phyloP scores from a whole-genome alignment of 2,329 filamentous ascomycete species.

The Cladosporium colombiae region DNA sequence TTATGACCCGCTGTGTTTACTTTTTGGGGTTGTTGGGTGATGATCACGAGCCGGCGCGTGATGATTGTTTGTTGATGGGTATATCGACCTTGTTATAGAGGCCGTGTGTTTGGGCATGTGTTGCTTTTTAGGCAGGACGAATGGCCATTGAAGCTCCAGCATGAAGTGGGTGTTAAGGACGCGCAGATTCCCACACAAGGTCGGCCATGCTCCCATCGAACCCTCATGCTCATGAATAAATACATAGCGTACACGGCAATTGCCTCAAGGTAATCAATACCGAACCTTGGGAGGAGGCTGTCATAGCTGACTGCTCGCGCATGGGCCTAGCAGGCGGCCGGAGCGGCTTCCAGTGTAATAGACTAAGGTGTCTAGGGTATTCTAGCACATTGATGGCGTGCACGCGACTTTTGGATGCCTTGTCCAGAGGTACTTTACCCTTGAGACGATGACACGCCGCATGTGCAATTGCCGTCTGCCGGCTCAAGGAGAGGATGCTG shows the following conservation, averaged over 20 bases:
- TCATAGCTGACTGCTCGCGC: background rate
- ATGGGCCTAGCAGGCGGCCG: background rate
- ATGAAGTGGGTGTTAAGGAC: too few species aligned
- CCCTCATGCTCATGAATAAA: background rate
- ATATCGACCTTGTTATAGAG: background rate
- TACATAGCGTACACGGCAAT: background rate
- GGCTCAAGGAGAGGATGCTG: background rate
- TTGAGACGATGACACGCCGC: background rate
- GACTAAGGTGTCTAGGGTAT: background rate
- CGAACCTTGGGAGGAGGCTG: background rate
- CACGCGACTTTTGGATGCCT: background rate
- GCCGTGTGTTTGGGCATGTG: background rate
- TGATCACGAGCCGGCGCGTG: conserved; percentile 8
- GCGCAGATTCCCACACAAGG: background rate
- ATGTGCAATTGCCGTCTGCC: background rate
- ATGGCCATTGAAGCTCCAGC: too few species aligned
- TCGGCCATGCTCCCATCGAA: background rate
- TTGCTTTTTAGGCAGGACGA: background rate
- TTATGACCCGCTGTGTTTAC: background rate
- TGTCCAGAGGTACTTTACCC: background rate
- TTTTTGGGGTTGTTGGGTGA: conserved; percentile 3
- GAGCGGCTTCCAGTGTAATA: background rate
- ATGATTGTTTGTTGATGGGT: background rate
- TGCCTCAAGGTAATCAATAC: too few species aligned
- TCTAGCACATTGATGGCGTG: conserved; percentile 1